Evolutionary conservation across 2,329 filamentous ascomycete species (phyloP), one percentile per base, ranked within the genome.

Genomic region (Aspergillus terreus): DNA sequence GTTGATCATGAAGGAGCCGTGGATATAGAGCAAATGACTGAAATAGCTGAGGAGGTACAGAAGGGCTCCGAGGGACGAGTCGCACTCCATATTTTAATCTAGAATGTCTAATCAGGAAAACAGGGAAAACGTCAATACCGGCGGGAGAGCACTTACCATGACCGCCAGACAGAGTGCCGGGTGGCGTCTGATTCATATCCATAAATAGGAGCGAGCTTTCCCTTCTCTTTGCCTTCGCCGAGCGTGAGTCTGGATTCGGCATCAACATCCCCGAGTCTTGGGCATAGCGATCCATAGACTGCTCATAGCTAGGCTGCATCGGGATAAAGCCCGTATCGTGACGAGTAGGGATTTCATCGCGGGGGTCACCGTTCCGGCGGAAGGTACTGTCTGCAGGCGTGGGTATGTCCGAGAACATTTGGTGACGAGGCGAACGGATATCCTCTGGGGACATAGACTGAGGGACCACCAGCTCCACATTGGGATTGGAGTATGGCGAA

Each of bases 321-420:
- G 77, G 75, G 25, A 77, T 74, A 55, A 81, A 80, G 2, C 78
- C 78, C 6, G 76, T 77, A 30, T 81, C 76, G 49, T 77, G 71
- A 17, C 65, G 68, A 36, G 58, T 47, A 58, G 54, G 54, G 44
- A 46, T 53, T 40, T 60, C 58, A 51, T 58, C 64, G 52, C 50
- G 58, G 50, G 44, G 56, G 58, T 64, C 68, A 38, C 57, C 59
- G 46, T 67, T 50, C 52, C 60, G 56, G 33, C 63, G 65, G 63
- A 83, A 82, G 9, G 74, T 75, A 9, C 58, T 84, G 82, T 85
- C 85, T 2, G 78, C 78, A 30, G 83, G 83, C 0, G 83, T 86
- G 6, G 84, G 82, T n/a, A 85, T 71, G 56, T 87, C 82, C 2
- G 81, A 79, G 64, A 86, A 86, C 74, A 84, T 83, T 62, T 86